Evolutionary conservation across 2,329 filamentous ascomycete species (phyloP).

Genomic region (Daldinia sp.): DNA sequence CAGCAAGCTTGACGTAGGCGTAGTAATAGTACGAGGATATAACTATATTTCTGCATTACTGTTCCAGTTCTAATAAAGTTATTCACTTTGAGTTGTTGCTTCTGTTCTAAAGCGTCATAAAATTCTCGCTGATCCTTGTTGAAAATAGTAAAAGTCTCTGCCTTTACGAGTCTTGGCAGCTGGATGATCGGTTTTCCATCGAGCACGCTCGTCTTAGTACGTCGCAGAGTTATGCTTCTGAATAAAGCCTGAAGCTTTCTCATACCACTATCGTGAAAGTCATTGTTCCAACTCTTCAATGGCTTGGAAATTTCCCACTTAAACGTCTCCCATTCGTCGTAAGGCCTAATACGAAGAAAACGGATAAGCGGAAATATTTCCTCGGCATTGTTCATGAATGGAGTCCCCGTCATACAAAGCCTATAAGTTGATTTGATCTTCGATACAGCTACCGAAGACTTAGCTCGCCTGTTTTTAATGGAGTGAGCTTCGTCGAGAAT

Average conservation of each 20-base stretch:
- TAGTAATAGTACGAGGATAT: constrained; percentile 80
- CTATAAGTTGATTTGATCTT: constrained; percentile 69
- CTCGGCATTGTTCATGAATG: constrained; percentile 86
- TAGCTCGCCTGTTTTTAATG: constrained; percentile 78
- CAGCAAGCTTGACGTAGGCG: constrained; percentile 84
- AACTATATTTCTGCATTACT: constrained; percentile 77
- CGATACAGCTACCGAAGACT: constrained; percentile 67
- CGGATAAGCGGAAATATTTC: constrained; percentile 82
- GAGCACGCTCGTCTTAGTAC: constrained; percentile 81
- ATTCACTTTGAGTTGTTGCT: constrained; percentile 41
- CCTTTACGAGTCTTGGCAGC: constrained; percentile 71
- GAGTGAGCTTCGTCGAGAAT: constrained; percentile 84
- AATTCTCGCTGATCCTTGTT: constrained; percentile 70
- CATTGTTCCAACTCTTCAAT: constrained; percentile 53
- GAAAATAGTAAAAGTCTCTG: constrained; percentile 69
- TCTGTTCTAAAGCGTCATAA: constrained; percentile 64
- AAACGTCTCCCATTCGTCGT: constrained; percentile 72
- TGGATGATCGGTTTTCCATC: constrained; percentile 80
- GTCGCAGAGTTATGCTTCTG: constrained; percentile 82
- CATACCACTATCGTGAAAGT: constrained; percentile 64
- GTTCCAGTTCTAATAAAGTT: constrained; percentile 39
- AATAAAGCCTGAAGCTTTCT: constrained; percentile 76
- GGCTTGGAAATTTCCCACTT: constrained; percentile 51
- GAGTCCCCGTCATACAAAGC: constrained; percentile 82
- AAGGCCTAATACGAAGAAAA: constrained; percentile 81